Evolutionary conservation across 352 stramenopile species (phyloP).

Genomic region (Pythium apleroticum): DNA sequence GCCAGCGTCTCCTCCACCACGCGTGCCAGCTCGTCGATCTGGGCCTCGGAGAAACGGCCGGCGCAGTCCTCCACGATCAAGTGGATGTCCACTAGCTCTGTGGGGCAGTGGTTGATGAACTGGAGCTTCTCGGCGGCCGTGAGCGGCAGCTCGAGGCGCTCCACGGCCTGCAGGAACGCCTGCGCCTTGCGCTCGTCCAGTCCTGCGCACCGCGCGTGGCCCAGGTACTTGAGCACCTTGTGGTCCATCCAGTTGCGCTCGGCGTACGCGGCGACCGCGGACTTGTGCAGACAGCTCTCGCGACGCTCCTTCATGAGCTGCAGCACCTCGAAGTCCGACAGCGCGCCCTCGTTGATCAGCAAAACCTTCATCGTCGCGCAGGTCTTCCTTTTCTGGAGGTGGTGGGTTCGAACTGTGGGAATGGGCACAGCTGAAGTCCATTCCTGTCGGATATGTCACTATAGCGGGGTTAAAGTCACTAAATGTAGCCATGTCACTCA

Average conservation of each 20-base stretch:
- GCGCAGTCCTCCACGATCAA: constrained; percentile 85
- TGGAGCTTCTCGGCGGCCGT: constrained; percentile 77
- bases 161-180: constrained; percentile 57
- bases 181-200: constrained; percentile 54
- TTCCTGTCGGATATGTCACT: constrained; percentile 1
- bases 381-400: not conserved
- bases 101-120: constrained; percentile 84
- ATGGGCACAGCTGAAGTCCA: not conserved
- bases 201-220: constrained; percentile 58
- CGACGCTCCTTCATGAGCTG: constrained; percentile 83
- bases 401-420: not conserved
- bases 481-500: constrained; percentile 5
- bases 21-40: constrained; percentile 74
- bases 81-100: constrained; percentile 83
- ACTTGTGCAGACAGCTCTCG: constrained; percentile 74
- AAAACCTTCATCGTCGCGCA: constrained; percentile 75
- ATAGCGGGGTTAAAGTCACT: not conserved
- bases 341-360: constrained; percentile 73
- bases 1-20: constrained; percentile 71
- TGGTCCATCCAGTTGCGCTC: constrained; percentile 90
- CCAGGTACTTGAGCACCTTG: constrained; percentile 88
- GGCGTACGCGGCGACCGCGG: constrained; percentile 69
- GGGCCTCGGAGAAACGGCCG: constrained; percentile 66
- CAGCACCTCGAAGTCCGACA: constrained; percentile 82
- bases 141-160: constrained; percentile 47